Evolutionary conservation across 2,329 filamentous ascomycete species (phyloP), one percentile per base, ranked within the genome.

Genomic region (Zasmidium citrigriseum): DNA sequence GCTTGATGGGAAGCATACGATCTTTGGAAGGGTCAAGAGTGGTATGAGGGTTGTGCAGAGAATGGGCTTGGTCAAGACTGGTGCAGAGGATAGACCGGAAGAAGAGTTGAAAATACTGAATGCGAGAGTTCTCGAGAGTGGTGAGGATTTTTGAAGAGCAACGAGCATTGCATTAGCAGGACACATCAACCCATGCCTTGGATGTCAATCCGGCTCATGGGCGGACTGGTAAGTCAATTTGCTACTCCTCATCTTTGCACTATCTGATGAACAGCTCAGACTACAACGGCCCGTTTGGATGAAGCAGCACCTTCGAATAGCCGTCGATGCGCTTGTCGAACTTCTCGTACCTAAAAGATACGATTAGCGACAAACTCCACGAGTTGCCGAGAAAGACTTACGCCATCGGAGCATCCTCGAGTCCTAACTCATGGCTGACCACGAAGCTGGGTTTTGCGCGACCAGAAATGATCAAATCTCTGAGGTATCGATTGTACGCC

Each of bases 1-100:
- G 93, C 78, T 99, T 59, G 95, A 99, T 76, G 92, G 93, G 21
- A 97, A 96, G 76, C 93, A 99, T 75, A 96, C 93, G 11, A 96
- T 99, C 66, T 99, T 99, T 72, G 95, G 95, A 1, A 81, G 93
- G 54, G 92, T 99, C 41, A 93, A 89, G 78, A 84, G 77, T 55
- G 95, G 95, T 0, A 86, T 98, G 83, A 81, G 83, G 57, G 82
- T 93, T n/a, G 87, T 98, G 24, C 88, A 91, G 79, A 83, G 91
- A 65, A 90, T 99, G 85, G 95, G 93, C 0, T 73, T 95, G 58
- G 91, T 96, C 51, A 91, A 89, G 78, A 96, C 92, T 0, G 90
- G 86, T 22, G 77, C 78, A 7, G 91, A 93, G 67, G 95, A 98
- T 75, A 80, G 88, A 67, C 95, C 95, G 0, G 76, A 86, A 4